A percentile compares a stretch with the other conserved stretches of the same genome.
phyloP scores from a whole-genome alignment of 1,284 basidiomycete species.

The Sanghuangporus sanghuang region DNA sequence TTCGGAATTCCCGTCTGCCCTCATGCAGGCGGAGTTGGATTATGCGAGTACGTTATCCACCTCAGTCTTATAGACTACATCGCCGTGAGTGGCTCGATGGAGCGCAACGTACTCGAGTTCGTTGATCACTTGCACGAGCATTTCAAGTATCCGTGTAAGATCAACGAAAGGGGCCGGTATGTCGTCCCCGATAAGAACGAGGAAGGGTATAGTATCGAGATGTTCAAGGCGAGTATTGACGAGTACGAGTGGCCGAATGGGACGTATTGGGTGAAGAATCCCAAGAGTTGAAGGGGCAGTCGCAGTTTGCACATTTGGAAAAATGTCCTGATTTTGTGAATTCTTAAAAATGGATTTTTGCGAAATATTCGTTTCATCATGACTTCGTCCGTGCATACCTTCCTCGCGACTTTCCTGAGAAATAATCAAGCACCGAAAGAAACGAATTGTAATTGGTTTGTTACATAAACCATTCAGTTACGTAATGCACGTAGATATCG shows the following conservation, averaged over 20 bases:
- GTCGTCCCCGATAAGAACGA: conserved; percentile 65
- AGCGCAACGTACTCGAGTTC: conserved; percentile 88
- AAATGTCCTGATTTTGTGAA: not conserved
- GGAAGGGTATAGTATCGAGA: conserved; percentile 81
- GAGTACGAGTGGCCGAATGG: conserved; percentile 75
- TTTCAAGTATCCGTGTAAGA: conserved; percentile 85
- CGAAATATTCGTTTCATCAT: no score
- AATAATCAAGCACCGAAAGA: no score
- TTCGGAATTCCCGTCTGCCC: conserved; percentile 88
- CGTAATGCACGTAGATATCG: no score
- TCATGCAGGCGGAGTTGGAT: conserved; percentile 92
- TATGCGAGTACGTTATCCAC: conserved; percentile 92
- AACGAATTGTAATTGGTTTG: no score
- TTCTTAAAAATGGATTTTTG: no score
- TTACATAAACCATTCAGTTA: no score
- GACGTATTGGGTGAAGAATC: conserved; percentile 55
- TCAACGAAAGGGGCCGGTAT: conserved; percentile 83
- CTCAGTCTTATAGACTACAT: conserved; percentile 91
- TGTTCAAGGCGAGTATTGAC: conserved; percentile 64
- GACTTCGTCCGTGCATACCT: no score
- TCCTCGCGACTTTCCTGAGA: no score
- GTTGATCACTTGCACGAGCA: conserved; percentile 92
- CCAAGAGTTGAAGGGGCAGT: not conserved
- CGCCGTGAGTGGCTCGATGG: conserved; percentile 85
- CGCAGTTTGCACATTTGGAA: not conserved